Base-by-base conservation (phyloP, 2,329 filamentous ascomycete genomes). In the Fusarium lyarnte region DNA sequence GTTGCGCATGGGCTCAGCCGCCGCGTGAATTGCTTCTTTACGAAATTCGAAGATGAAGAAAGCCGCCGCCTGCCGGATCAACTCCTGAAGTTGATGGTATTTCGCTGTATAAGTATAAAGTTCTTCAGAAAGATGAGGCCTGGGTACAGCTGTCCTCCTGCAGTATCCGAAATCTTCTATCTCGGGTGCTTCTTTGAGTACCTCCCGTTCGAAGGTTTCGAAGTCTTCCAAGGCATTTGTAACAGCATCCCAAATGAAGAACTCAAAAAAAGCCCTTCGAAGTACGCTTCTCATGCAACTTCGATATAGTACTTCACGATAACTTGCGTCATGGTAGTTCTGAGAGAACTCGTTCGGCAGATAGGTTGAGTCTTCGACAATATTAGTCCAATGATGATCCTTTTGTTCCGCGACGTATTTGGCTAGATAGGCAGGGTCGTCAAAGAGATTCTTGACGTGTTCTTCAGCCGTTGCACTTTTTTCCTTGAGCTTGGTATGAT, bases 31-130 rank as follows among this genome's bases (percentile, higher is more conserved):
- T 9, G 64, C 64, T 52, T 74, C 69, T n/a, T 69, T 73, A 16
- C 74, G 65, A 25, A 77, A 77, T 25, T 76, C 69, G 38, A 67
- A 65, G 19, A 77, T 36, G 27, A 70, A 75, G 31, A 75, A 75
- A 17, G 61, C 31, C 2, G 73, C 76, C 14, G 65, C 62, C 21
- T 74, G 66, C 33, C 72, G 55, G 21, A 78, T 33, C 16, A 71
- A 23, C 11, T 43, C 17, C 13, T 63, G 54, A 6, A 67, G 13
- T 14, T 8, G 3, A 19, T 5, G 27, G 9, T 39, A 19, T 10
- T 19, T 43, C 16, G 7, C 8, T 16, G 21, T 12, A 19, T 31
- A 35, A 7, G 31, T 10, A 41, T 8, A 6, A 31, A 43, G 36
- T 49, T 39, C 31, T 11, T n/a, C 14, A 16, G 49, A 53, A 38